phyloP scores from a whole-genome alignment of 805 yeast genomes.

The Henningerozyma blattae region DNA sequence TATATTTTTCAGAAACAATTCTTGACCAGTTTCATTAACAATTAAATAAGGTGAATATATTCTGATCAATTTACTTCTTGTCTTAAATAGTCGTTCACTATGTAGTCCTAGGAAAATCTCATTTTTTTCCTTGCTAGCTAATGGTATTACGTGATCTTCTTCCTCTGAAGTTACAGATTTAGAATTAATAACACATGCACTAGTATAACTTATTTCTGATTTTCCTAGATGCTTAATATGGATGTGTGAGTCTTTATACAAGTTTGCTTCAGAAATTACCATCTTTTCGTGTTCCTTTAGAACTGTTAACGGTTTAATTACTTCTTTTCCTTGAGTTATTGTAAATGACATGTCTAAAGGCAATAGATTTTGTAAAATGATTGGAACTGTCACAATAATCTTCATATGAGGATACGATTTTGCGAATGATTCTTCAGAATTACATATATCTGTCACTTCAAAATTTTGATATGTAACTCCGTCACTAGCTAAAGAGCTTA shows the following conservation, averaged over 20 bases:
- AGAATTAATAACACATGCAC: not conserved
- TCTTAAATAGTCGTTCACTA: not conserved
- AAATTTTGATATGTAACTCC: not conserved
- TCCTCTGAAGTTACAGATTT: not conserved
- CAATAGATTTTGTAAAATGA: conserved; percentile 16
- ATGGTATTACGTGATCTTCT: no score
- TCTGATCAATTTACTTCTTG: not conserved
- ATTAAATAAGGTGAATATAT: not conserved
- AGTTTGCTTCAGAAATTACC: not conserved
- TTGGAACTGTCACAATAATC: conserved; percentile 68
- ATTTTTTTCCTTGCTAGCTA: not conserved
- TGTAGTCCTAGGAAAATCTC: not conserved
- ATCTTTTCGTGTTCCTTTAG: not conserved
- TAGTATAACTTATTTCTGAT: not conserved
- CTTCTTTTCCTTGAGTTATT: not conserved
- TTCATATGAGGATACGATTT: conserved; percentile 20
- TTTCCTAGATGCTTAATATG: not conserved
- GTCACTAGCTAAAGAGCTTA: not conserved
- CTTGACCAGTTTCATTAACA: not conserved
- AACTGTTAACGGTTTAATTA: no score
- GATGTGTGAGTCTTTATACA: no score
- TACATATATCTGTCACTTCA: not conserved
- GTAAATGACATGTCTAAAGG: not conserved
- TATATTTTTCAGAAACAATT: no score
- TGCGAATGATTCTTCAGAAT: not conserved